Evolutionary conservation across 1,284 basidiomycete genomes (phyloP).

Genomic region (Ustilago loliicola): DNA sequence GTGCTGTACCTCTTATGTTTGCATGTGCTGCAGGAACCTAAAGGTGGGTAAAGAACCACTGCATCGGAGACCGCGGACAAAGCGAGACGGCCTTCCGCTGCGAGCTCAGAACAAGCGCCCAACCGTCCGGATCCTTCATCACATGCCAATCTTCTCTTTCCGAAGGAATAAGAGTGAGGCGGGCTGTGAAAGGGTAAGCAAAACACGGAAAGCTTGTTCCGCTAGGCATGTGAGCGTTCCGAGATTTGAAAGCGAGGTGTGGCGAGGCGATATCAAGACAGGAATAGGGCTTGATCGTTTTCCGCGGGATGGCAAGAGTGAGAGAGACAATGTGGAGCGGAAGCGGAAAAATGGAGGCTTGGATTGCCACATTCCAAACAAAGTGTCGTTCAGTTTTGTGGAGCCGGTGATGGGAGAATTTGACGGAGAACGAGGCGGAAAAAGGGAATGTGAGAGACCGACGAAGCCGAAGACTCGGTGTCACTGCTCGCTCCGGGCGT

Average conservation of each 20-base stretch:
- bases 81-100: too few relatives aligned
- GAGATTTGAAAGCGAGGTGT: not conserved
- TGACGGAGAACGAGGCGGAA: not conserved
- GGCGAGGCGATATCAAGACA: not conserved
- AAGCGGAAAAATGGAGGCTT: not conserved
- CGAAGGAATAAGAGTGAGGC: not conserved
- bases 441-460: not conserved
- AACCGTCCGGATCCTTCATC: not conserved
- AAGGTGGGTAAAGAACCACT: too few relatives aligned
- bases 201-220: constrained; percentile 6
- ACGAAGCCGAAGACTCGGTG: not conserved
- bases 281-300: not conserved
- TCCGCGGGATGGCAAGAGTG: not conserved
- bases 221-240: not conserved
- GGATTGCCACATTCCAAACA: not conserved
- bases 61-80: too few relatives aligned
- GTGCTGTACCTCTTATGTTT: not conserved
- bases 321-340: not conserved
- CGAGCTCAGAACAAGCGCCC: too few relatives aligned
- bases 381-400: not conserved
- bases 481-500: not conserved
- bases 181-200: not conserved
- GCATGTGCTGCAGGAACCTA: not conserved
- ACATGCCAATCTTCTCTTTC: not conserved
- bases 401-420: not conserved